A percentile compares a stretch with the other conserved stretches of the same genome.
Conservation (phyloP, 768 basidiomycete genomes). For the Rhizopogon roseolus region DNA sequence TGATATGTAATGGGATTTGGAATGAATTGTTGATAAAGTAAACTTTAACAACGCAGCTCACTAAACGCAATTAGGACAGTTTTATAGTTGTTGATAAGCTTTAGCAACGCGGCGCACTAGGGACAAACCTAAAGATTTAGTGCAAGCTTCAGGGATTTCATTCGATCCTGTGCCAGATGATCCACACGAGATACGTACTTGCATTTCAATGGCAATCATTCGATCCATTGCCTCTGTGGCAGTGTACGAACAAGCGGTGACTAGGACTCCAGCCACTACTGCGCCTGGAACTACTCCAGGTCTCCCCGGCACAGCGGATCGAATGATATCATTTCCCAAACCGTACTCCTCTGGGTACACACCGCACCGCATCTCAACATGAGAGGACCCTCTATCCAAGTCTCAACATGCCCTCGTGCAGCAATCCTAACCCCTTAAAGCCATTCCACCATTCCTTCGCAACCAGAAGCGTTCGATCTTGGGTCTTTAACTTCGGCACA, state of each 20-base stretch:
- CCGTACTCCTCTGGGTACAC: neutral
- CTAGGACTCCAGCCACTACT: too few species aligned
- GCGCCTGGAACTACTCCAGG: too few species aligned
- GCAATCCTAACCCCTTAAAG: constrained; percentile 30
- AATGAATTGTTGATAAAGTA: too few species aligned
- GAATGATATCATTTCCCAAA: neutral
- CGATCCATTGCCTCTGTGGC: neutral
- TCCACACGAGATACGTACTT: neutral
- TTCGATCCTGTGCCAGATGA: neutral
- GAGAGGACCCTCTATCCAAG: neutral
- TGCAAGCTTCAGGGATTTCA: too few species aligned
- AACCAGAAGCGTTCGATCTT: constrained; percentile 47
- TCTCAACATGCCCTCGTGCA: constrained; percentile 7
- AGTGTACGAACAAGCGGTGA: too few species aligned
- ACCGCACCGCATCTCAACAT: neutral
- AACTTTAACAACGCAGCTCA: too few species aligned
- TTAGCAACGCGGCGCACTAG: too few species aligned
- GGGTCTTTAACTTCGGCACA: constrained; percentile 56
- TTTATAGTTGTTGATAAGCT: too few species aligned
- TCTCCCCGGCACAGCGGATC: too few species aligned
- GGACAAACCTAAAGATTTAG: too few species aligned
- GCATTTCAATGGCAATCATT: neutral
- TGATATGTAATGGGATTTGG: too few species aligned
- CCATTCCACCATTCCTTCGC: constrained; percentile 84
- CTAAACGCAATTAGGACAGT: too few species aligned